Evolutionary conservation across 2,329 filamentous ascomycete species (phyloP).

Genomic region (Penicillium verrucosum): DNA sequence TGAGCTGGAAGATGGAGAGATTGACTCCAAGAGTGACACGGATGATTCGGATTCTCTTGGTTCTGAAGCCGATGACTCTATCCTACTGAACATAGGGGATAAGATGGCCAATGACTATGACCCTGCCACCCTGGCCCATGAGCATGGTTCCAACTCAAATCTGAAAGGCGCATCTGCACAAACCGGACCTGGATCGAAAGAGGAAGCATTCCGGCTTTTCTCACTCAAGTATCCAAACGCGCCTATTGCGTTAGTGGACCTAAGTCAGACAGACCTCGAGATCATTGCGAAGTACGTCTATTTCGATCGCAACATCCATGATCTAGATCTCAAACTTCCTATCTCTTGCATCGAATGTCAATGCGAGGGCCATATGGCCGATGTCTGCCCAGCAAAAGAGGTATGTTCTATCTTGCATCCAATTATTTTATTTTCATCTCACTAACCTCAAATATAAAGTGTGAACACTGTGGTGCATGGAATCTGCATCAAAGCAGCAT

Average conservation of each 20-base stretch:
- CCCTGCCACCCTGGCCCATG: conserved; percentile 19
- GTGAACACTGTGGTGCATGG: conserved; percentile 44
- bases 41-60: conserved; percentile 32
- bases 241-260: conserved; percentile 37
- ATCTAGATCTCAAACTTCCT: conserved; percentile 42
- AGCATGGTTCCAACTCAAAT: not conserved
- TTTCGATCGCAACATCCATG: conserved; percentile 37
- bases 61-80: conserved; percentile 42
- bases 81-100: conserved; percentile 42
- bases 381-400: conserved; percentile 44
- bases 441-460: conserved; percentile 25
- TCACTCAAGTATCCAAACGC: conserved; percentile 34
- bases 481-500: conserved; percentile 39
- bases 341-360: conserved; percentile 45
- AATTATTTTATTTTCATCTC: not conserved
- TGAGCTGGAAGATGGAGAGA: conserved; percentile 30
- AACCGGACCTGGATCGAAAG: conserved; percentile 26
- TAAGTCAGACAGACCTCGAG: conserved; percentile 40
- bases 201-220: conserved; percentile 34
- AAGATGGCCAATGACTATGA: conserved; percentile 24
- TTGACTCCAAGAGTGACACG: conserved; percentile 30
- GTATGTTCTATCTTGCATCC: conserved; percentile 21
- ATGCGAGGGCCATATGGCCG: conserved; percentile 42
- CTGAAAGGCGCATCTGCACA: conserved; percentile 3
- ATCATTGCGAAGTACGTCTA: conserved; percentile 40